Evolutionary conservation across 83 land plant genomes (phyloP).

Genomic region (Larix sibirica): DNA sequence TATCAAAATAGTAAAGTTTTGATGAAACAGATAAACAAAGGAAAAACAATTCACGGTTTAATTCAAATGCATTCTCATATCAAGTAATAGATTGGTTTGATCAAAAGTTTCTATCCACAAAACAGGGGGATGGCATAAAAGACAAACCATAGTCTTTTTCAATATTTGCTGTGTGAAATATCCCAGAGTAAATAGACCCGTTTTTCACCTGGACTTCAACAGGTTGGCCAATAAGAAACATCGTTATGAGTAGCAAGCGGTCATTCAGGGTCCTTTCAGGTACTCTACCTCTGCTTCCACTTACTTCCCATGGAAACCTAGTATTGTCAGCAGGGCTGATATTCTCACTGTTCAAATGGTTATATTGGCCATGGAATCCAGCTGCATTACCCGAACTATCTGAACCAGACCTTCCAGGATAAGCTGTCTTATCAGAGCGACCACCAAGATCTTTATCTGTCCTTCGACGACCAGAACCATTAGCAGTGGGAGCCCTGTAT

Average conservation of each 20-base stretch:
- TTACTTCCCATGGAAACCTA: slow-evolving; percentile 14
- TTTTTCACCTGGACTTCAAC: slow-evolving; percentile 92
- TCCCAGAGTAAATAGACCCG: slow-evolving; percentile 84
- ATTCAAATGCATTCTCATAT: slow-evolving; percentile 2
- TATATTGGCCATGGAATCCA: slow-evolving; percentile 8
- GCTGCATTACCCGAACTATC: slow-evolving; percentile 30
- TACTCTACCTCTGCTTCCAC: slow-evolving; percentile 18
- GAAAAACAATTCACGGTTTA: neutral
- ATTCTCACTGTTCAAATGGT: slow-evolving; percentile 13
- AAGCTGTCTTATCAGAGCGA: slow-evolving; percentile 41
- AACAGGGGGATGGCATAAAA: slow-evolving; percentile 10
- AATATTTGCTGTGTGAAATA: slow-evolving; percentile 79
- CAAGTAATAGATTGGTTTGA: neutral
- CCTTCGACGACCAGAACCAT: slow-evolving; percentile 56
- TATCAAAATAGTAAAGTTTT: neutral
- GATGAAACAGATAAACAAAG: neutral
- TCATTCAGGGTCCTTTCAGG: slow-evolving; percentile 35
- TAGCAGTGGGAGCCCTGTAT: slow-evolving; percentile 35
- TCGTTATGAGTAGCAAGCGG: slow-evolving; percentile 52
- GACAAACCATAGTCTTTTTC: slow-evolving; percentile 68
- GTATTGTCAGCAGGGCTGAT: neutral
- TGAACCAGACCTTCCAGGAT: slow-evolving; percentile 33
- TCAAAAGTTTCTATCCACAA: neutral
- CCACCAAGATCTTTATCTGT: slow-evolving; percentile 46
- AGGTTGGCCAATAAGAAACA: slow-evolving; percentile 83